A percentile compares a stretch with the other conserved stretches of the same genome.
Conservation (phyloP, 345 rosid genomes). For the Moringa oleifera region DNA sequence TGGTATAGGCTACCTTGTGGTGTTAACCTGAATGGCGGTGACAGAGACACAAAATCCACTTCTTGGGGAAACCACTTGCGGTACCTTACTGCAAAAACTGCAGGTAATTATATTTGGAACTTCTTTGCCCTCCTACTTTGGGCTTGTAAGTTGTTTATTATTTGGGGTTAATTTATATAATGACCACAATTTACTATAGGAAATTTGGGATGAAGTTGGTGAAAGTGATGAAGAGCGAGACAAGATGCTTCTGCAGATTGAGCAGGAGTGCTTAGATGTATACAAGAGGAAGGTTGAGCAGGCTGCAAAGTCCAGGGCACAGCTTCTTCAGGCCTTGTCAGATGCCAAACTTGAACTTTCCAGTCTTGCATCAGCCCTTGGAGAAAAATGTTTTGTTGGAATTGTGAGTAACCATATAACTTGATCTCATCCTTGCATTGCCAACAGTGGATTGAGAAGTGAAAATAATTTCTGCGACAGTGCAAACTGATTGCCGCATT, state of each 20-base stretch:
- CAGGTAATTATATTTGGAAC: conserved; percentile 44
- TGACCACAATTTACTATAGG: conserved; percentile 33
- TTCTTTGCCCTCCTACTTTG: conserved; percentile 1
- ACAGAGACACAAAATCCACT: conserved; percentile 68
- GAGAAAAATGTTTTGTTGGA: conserved; percentile 63
- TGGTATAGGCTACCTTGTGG: conserved; percentile 28
- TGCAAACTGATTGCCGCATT: neutral
- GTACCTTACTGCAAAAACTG: conserved; percentile 72
- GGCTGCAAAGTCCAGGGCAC: conserved; percentile 81
- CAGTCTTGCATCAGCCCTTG: conserved; percentile 68
- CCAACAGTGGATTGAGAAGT: conserved; percentile 5
- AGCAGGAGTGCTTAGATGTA: conserved; percentile 87
- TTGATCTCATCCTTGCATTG: conserved; percentile 1
- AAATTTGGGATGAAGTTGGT: conserved; percentile 99
- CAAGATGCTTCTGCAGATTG: conserved; percentile 89
- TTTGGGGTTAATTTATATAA: neutral
- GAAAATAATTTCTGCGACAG: neutral
- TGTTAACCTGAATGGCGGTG: conserved; percentile 52
- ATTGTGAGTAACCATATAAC: conserved; percentile 44
- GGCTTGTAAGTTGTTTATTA: neutral
- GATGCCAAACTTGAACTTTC: conserved; percentile 86
- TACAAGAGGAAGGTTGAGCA: conserved; percentile 89
- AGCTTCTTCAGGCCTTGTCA: conserved; percentile 77
- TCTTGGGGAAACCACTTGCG: conserved; percentile 78
- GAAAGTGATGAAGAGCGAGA: conserved; percentile 91